phyloP scores from a whole-genome alignment of 768 basidiomycete genomes.

The Panellus pusillus region DNA sequence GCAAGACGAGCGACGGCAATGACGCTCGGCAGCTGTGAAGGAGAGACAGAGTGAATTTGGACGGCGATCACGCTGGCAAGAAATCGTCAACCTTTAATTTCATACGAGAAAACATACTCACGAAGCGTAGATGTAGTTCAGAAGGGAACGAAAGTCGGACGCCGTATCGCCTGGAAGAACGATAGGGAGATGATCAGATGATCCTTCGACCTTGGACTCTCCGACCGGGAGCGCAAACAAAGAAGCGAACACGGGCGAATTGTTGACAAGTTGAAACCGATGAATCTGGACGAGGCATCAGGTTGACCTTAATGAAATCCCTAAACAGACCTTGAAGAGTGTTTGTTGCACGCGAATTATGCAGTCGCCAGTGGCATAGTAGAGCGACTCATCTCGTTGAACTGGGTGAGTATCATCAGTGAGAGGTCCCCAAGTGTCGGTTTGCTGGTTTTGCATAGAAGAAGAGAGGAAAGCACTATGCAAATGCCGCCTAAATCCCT shows the following conservation, averaged over 20 bases:
- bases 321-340: slow-evolving; percentile 4
- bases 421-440: too few species aligned
- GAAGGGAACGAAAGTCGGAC: neutral
- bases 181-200: slow-evolving; percentile 1
- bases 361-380: neutral
- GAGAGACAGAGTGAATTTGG: neutral
- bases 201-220: neutral
- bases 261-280: neutral
- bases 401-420: too few species aligned
- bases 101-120: too few species aligned
- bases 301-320: neutral
- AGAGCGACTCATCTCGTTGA: neutral
- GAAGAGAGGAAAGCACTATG: too few species aligned
- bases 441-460: too few species aligned
- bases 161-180: neutral
- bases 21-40: neutral
- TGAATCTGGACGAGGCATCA: neutral
- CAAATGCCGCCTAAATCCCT: too few species aligned
- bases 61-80: neutral
- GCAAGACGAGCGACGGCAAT: neutral
- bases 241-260: neutral
- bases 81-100: too few species aligned
- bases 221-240: slow-evolving; percentile 3
- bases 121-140: slow-evolving; percentile 4
- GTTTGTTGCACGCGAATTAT: slow-evolving; percentile 5